Conservation (phyloP, 306 rosid genomes). For the Trichosanthes truncata region DNA sequence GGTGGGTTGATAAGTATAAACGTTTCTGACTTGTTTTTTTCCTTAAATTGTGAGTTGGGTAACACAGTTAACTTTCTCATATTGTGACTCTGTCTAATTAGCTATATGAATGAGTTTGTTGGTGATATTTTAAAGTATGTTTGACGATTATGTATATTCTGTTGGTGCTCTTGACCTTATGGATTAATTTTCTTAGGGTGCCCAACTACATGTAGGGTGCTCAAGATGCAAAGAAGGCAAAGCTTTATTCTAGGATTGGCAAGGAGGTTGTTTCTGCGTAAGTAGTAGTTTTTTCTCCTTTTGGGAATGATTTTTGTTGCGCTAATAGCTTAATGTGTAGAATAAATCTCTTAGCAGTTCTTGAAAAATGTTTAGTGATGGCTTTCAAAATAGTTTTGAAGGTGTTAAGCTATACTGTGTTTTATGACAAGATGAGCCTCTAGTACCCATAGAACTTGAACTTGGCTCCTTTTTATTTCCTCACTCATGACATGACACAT, state of each 20-base stretch:
- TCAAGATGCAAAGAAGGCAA: constrained; percentile 69
- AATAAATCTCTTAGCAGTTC: background rate
- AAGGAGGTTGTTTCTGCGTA: constrained; percentile 95
- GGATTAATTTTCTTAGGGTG: constrained; percentile 2
- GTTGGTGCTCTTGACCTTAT: background rate
- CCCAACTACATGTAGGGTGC: constrained; percentile 34
- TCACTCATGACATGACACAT: background rate
- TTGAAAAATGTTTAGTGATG: background rate
- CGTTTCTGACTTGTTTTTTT: background rate
- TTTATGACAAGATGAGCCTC: background rate
- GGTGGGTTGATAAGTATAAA: background rate
- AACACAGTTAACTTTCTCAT: background rate
- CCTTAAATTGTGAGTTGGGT: background rate
- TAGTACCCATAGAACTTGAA: background rate
- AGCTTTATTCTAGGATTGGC: constrained; percentile 71
- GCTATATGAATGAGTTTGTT: background rate
- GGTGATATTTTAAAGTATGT: background rate
- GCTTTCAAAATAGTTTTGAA: background rate
- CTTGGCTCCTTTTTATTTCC: background rate
- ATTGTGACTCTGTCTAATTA: background rate
- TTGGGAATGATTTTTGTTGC: background rate
- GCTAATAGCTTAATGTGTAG: background rate
- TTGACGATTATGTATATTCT: background rate
- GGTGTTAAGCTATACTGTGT: background rate
- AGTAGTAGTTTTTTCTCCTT: constrained; percentile 15